These are phyloP conservation scores for Warburgia ugandensis DNA, from an alignment of 164 flowering plant species.

Conservation along the genomic window DNA sequence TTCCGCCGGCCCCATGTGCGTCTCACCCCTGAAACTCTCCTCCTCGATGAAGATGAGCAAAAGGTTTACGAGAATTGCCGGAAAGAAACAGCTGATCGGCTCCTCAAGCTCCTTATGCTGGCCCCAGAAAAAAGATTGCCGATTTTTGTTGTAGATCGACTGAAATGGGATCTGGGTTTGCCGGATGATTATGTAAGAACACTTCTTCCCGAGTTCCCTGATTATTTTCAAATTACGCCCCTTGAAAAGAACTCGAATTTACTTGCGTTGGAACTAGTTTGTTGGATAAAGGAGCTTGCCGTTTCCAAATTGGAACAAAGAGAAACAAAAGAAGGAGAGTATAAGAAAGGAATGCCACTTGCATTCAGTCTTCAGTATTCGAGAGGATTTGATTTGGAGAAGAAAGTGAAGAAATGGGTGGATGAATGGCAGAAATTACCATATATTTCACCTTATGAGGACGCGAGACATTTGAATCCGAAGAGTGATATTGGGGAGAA, in stretches of 20 bases:
- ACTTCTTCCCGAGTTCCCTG: constrained; percentile 66
- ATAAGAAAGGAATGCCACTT: constrained; percentile 37
- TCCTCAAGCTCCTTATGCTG: constrained; percentile 73
- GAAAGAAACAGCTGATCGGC: constrained; percentile 49
- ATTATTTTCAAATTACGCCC: constrained; percentile 48
- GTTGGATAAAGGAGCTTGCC: constrained; percentile 63
- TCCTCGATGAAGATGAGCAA: constrained; percentile 54
- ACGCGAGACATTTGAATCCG: constrained; percentile 52
- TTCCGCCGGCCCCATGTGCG: constrained; percentile 57
- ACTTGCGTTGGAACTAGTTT: constrained; percentile 62
- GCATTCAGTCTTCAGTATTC: constrained; percentile 59
- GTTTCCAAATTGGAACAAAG: constrained; percentile 51
- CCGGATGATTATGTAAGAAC: constrained; percentile 48
- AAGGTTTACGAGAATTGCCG: constrained; percentile 32
- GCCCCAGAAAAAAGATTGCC: constrained; percentile 43
- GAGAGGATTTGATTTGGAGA: constrained; percentile 67
- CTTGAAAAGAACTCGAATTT: not conserved
- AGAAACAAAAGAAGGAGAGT: constrained; percentile 13
- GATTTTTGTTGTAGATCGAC: constrained; percentile 33
- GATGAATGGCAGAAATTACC: constrained; percentile 89
- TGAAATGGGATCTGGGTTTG: constrained; percentile 81
- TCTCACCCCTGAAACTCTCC: constrained; percentile 49
- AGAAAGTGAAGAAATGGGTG: constrained; percentile 60
- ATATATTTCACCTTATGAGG: constrained; percentile 84
- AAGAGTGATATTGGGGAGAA: constrained; percentile 75